Base-by-base conservation (phyloP, 2,329 filamentous ascomycete genomes). In the Colletotrichum sp. region DNA sequence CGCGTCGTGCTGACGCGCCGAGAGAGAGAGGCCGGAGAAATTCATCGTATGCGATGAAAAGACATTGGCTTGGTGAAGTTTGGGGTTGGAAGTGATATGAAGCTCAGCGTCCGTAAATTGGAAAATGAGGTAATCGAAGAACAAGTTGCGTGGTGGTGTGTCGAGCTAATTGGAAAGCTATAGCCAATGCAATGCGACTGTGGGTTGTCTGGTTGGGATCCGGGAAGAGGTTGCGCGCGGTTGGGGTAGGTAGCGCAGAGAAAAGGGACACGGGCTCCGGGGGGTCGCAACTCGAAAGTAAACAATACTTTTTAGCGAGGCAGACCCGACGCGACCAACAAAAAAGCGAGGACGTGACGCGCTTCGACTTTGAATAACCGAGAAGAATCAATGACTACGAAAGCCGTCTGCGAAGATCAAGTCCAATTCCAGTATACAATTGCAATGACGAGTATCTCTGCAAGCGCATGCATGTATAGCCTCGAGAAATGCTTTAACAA, bases 101-200 rank as follows among this genome's bases (percentile, higher is more conserved):
- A 34, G 19, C 30, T 19, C 39, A 49, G 39, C n/a, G 25, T 32
- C n/a, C 29, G 6, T 36, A 27, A 4, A 27, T n/a, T 32, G 19
- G 22, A 62, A 22, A 49, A 69, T 59, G 66, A 57, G 65, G 65
- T 55, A 68, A 62, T 69, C 27, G 52, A 55, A 39, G 52, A 13
- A 16, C 16, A 25, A 12, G 65, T 29, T 64, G 63, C 32, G 70
- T 34, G 55, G 16, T 22, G 19, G 25, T 11, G 30, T 63, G 55
- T 34, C 27, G 39, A 65, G 49, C 32, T 69, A 69, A 49, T 49
- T 61, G 70, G 25, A 59, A 34, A 73, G 70, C 70, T 76, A 30
- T 75, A 25, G 29, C 36, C 61, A n/a, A 59, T 68, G 73, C 44
- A 64, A 73, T 49, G 64, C 44, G 70, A 63, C 65, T 49, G 64